Evolutionary conservation across 441 rosid genomes (phyloP), one percentile per base, ranked within the genome.

Genomic region (Mallotus japonicus): DNA sequence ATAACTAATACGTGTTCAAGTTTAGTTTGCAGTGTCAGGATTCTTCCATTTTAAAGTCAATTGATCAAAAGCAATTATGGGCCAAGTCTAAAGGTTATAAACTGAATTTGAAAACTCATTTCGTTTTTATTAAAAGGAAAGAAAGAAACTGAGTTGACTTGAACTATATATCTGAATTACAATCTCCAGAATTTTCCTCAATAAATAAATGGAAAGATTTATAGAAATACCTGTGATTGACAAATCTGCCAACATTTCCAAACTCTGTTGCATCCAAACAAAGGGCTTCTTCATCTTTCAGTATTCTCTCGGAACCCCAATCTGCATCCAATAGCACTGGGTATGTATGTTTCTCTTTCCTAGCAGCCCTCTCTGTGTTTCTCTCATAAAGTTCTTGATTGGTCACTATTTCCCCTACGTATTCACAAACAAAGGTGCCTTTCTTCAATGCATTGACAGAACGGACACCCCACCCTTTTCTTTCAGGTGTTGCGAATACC

Each of bases 241-340:
- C 69, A 67, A 84, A 84, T 74, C 87, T 82, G 50, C 76, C 87
- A 64, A 75, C 76, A 15, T 82, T 84, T 54, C 85, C 85, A 56
- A 71, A 84, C 51, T 76, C 78, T n/a, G 87, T 84, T 24, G 84
- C 87, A 69, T 82, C 87, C 75, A 84, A 62, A 53, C 87, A 82
- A 62, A 84, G 87, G 6, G 84, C 84, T 59, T 82, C 87, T 71
- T 84, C 87, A 59, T 82, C 87, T 59, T 80, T 78, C 60, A 84
- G 54, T 17, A 77, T 70, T 60, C 79, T 60, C 65, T 84, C 85
- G 0, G 87, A 82, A 47, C 82, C 83, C 87, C 85, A 79, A 44
- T 84, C 87, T 67, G 83, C 83, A 76, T 82, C 87, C 69, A 81
- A 70, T 8, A 81, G 75, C 24, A 84, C 83, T 0, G 85, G 85